phyloP scores from a whole-genome alignment of 2,329 filamentous ascomycete genomes.

The Fusarium brevicatenulatum region DNA sequence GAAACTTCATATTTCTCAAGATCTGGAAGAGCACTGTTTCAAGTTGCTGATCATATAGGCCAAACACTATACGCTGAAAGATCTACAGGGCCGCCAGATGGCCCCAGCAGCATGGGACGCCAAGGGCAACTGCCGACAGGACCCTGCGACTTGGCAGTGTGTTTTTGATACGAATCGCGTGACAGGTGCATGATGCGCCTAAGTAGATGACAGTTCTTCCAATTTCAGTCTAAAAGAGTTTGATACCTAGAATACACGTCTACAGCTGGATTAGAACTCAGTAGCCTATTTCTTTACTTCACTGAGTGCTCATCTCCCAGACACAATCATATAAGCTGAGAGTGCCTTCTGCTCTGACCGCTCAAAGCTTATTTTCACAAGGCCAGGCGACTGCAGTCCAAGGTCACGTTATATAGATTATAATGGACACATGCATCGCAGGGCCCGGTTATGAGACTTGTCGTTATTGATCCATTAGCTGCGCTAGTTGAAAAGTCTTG shows the following conservation, averaged over 20 bases:
- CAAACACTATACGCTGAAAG: background rate
- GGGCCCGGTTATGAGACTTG: background rate
- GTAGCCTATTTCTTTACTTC: rapidly evolving
- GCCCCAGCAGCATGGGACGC: background rate
- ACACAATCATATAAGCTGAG: background rate
- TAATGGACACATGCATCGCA: background rate
- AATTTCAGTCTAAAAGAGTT: background rate
- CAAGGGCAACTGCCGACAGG: background rate
- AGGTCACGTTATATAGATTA: too few relatives aligned
- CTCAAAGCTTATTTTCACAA: background rate
- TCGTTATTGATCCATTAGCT: background rate
- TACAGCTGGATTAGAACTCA: rapidly evolving
- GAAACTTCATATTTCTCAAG: background rate
- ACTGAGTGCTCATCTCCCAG: background rate
- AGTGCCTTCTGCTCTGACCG: background rate
- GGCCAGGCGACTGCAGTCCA: too few relatives aligned
- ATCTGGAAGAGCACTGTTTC: background rate
- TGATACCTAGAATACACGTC: background rate
- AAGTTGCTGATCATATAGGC: background rate
- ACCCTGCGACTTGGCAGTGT: background rate
- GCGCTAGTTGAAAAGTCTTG: background rate
- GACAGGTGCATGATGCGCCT: background rate
- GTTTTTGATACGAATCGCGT: background rate
- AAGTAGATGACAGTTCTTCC: background rate
- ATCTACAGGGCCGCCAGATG: background rate